phyloP scores from a whole-genome alignment of 202 grass and related monocot genomes.

The Setaria italica region DNA sequence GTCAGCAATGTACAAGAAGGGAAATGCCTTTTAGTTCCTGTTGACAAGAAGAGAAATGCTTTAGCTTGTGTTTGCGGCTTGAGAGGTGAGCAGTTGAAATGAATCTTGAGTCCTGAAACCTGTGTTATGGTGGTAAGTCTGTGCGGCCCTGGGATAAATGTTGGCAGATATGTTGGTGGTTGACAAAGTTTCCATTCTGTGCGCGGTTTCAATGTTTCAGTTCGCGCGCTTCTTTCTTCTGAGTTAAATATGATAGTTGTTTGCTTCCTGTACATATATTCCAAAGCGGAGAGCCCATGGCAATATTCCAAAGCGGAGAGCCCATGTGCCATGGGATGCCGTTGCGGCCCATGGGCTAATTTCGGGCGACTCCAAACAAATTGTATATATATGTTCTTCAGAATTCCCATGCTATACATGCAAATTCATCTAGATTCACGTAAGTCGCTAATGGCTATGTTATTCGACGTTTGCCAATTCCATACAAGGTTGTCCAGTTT shows the following conservation, averaged over 20 bases:
- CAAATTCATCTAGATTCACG: background rate
- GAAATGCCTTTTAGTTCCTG: background rate
- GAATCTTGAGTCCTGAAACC: conserved; percentile 21
- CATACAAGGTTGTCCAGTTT: background rate
- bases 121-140: background rate
- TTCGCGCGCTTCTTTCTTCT: background rate
- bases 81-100: background rate
- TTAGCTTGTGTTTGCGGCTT: conserved; percentile 26
- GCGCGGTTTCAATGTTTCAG: background rate
- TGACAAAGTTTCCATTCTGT: background rate
- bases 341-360: conserved; percentile 23
- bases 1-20: conserved; percentile 16
- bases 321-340: background rate
- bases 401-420: background rate
- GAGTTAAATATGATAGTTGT: background rate
- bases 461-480: background rate
- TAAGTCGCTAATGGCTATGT: background rate
- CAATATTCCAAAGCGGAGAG: background rate
- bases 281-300: background rate
- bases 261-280: background rate
- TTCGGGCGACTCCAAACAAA: background rate
- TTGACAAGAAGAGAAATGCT: conserved; percentile 9
- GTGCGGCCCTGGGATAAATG: background rate
- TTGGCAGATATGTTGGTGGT: conserved; percentile 13
- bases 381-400: background rate